phyloP scores from a whole-genome alignment of 208 protist genomes.

The Histomonas meleagridis region DNA sequence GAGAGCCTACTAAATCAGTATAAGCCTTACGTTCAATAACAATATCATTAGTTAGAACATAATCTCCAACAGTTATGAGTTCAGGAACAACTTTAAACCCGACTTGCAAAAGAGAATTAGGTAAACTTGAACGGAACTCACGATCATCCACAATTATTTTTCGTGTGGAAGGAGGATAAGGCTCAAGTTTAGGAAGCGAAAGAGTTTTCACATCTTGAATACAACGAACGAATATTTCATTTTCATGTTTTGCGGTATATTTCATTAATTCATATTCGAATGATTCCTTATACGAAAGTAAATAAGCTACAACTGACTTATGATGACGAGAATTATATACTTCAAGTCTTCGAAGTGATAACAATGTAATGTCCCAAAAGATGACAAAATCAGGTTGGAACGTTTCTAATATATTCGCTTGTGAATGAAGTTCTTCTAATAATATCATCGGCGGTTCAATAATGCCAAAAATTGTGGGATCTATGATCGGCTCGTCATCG shows the following conservation, averaged over 20 bases:
- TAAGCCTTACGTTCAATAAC: not conserved
- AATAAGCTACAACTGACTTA: not conserved
- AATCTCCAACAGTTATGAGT: not conserved
- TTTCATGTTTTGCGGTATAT: not conserved
- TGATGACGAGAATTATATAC: not conserved
- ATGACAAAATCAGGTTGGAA: conserved; percentile 26
- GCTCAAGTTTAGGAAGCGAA: not conserved
- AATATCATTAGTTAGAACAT: conserved; percentile 24
- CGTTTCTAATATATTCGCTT: not conserved
- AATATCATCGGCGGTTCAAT: not conserved
- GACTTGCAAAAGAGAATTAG: not conserved
- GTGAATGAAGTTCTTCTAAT: not conserved
- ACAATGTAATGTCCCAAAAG: conserved; percentile 7
- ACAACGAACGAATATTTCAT: not conserved
- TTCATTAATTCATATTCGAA: not conserved
- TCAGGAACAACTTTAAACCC: not conserved
- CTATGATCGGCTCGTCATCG: not conserved
- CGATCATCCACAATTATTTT: not conserved
- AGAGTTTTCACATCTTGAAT: not conserved
- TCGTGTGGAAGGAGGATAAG: not conserved
- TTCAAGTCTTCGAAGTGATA: not conserved
- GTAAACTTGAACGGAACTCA: not conserved
- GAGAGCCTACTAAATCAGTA: not conserved
- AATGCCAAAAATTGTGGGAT: not conserved
- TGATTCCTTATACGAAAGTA: not conserved